These are phyloP conservation scores for Lagenidium giganteum DNA, from an alignment of 352 stramenopile species.

Conservation along the genomic window DNA sequence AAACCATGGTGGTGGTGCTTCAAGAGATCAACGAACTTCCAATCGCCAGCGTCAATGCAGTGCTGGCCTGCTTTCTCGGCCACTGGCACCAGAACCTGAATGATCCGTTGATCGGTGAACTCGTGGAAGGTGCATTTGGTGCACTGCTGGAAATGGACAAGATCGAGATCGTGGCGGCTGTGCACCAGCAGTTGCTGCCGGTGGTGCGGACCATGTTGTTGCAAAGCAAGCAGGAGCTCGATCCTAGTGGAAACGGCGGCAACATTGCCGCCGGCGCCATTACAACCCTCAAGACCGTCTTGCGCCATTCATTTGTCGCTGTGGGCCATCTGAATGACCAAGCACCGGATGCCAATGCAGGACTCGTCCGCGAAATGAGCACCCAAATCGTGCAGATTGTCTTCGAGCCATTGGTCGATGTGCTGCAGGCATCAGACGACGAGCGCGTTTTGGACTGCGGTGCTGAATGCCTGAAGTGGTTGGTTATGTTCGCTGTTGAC, in stretches of 20 bases:
- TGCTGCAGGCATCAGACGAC: conserved; percentile 59
- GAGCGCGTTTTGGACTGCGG: conserved; percentile 71
- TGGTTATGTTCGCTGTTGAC: conserved; percentile 75
- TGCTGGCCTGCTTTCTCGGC: conserved; percentile 55
- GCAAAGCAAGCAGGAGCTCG: conserved; percentile 39
- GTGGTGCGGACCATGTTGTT: conserved; percentile 54
- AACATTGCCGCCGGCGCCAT: conserved; percentile 61
- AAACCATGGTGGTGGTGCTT: conserved; percentile 69
- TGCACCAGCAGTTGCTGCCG: conserved; percentile 63
- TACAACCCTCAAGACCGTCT: conserved; percentile 65
- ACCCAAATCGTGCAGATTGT: conserved; percentile 62
- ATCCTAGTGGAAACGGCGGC: conserved; percentile 41
- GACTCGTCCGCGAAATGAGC: conserved; percentile 44
- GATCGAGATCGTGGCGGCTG: conserved; percentile 37
- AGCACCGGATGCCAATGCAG: no score
- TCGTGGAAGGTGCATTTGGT: conserved; percentile 64
- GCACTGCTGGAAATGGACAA: conserved; percentile 67
- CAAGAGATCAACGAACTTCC: conserved; percentile 42
- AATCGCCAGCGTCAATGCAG: conserved; percentile 29
- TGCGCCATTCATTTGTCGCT: conserved; percentile 63
- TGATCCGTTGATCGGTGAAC: conserved; percentile 64
- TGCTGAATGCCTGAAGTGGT: conserved; percentile 79
- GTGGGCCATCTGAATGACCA: conserved; percentile 18
- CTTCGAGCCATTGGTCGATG: conserved; percentile 63
- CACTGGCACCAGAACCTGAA: conserved; percentile 70